Base-by-base conservation (phyloP, 495 filamentous ascomycete genomes). In the Aspergillus panamensis region DNA sequence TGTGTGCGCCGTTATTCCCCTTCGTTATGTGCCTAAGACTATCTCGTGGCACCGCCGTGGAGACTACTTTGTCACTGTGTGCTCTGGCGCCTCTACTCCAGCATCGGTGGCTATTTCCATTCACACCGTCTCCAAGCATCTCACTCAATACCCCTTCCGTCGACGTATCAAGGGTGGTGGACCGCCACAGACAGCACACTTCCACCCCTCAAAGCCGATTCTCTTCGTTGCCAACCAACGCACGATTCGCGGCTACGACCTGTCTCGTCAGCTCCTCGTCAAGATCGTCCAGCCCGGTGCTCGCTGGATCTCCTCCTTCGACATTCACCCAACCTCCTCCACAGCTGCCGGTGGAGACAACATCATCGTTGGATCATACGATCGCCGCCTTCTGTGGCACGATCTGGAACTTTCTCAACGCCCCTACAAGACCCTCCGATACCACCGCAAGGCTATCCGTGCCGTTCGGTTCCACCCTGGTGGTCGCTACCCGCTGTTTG, bases 201-300 rank as follows among this genome's bases (percentile, higher is more conserved):
- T 98, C 84, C 94, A 98, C 69, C 95, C 94, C 6, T 88, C 86
- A 48, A 86, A 92, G 52, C 92, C 95, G 5, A 84, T 95, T 50
- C 90, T 98, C 72, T 97, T 97, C 63, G 91, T 98, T 39, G 94
- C 94, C 17, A 97, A 95, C 25, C 92, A 95, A 69, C 88, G 91
- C 50, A 87, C 87, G 32, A 88, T 98, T 64, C 88, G 94, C 47
- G 88, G 85, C 62, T 98, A 97, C 74, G 93, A 98, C 69, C 82
- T 98, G 30, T 85, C 90, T 43, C 87, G 84, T 65, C 91, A 96
- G 69, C 84, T 93, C 56, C 84, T 97, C 20, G 78, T 96, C 71
- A 94, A 96, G 77, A 89, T 90, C 59, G 79, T 97, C 48, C 89
- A 93, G 66, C 94, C 94, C 8, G 94, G 94, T 62, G 90, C 92